Percentiles rank a stretch among this genome's conserved stretches.
These are phyloP conservation scores for Talaromyces proteolyticus DNA, from an alignment of 495 filamentous ascomycete genomes.

Conservation along the genomic window DNA sequence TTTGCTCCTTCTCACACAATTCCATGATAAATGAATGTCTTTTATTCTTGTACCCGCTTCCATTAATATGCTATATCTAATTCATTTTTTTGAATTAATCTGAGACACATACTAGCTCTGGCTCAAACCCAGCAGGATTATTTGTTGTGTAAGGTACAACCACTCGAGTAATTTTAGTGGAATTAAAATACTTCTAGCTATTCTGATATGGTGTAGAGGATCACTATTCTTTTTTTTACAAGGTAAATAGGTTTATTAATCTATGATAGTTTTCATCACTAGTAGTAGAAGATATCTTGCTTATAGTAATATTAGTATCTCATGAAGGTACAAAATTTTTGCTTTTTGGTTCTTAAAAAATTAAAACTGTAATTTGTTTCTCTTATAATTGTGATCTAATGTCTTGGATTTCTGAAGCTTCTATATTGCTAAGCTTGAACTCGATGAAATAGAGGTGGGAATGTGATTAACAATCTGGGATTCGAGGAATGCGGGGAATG, in stretches of 20 bases:
- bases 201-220: not conserved
- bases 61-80: no score
- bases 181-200: not conserved
- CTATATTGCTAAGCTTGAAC: no score
- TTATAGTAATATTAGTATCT: not conserved
- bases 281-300: not conserved
- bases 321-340: not conserved
- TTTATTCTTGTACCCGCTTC: no score
- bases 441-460: not conserved
- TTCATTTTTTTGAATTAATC: no score
- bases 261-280: not conserved
- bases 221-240: not conserved
- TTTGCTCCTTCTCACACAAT: no score
- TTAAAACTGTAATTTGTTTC: not conserved
- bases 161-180: no score
- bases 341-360: not conserved
- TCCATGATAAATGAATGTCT: no score
- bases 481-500: no score
- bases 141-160: no score
- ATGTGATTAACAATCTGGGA: not conserved
- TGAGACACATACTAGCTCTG: no score
- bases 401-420: not conserved
- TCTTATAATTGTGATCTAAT: not conserved
- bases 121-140: no score
- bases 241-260: not conserved